Evolutionary conservation across 805 yeast genomes (phyloP).

Genomic region (Candida gorgasii): DNA sequence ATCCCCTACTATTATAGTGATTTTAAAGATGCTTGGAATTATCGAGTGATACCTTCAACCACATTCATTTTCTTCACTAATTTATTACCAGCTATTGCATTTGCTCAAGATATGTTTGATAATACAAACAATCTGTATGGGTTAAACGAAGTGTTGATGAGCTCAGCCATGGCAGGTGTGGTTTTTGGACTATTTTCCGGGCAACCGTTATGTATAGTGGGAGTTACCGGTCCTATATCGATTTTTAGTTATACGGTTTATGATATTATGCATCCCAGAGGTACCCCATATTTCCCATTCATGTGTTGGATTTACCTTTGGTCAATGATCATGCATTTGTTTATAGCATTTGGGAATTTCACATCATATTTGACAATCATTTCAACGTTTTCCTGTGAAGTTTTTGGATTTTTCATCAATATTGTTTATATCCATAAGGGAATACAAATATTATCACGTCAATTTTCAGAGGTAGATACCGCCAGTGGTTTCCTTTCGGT

Average conservation of each 20-base stretch:
- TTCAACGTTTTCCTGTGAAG: conserved; percentile 84
- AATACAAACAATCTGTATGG: conserved; percentile 86
- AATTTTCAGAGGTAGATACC: conserved; percentile 49
- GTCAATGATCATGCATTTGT: conserved; percentile 80
- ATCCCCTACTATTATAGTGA: conserved; percentile 74
- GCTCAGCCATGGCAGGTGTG: conserved; percentile 86
- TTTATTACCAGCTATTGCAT: conserved; percentile 88
- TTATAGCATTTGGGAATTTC: conserved; percentile 68
- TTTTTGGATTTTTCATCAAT: conserved; percentile 89
- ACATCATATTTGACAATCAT: conserved; percentile 69
- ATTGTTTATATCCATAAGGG: conserved; percentile 90
- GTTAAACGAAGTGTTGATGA: conserved; percentile 81
- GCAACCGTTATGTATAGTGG: conserved; percentile 92
- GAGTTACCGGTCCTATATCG: conserved; percentile 94
- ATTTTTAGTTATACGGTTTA: conserved; percentile 91
- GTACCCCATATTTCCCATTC: conserved; percentile 72
- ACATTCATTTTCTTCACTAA: conserved; percentile 86
- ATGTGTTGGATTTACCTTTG: conserved; percentile 96
- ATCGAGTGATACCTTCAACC: conserved; percentile 84
- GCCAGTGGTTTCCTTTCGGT: conserved; percentile 72
- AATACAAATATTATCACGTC: conserved; percentile 72
- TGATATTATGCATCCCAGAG: conserved; percentile 59
- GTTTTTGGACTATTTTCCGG: conserved; percentile 85
- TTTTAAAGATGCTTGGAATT: conserved; percentile 79
- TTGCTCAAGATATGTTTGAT: conserved; percentile 96